A percentile compares a stretch with the other conserved stretches of the same genome.
Evolutionary conservation across 2,329 filamentous ascomycete species (phyloP).

Genomic region (Dothistroma pini): DNA sequence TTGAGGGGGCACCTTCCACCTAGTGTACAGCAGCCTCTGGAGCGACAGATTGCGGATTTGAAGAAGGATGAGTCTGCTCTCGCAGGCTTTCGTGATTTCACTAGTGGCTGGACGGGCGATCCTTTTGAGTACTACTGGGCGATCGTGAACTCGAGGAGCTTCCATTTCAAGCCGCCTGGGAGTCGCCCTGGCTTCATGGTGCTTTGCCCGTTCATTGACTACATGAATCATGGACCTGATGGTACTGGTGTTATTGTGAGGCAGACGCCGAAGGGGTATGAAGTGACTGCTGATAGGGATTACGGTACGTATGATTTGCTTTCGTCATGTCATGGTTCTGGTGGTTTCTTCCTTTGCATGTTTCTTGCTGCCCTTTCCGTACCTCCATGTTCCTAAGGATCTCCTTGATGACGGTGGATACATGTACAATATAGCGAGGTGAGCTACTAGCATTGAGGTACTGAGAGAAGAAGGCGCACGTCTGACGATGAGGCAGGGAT

Average conservation of each 20-base stretch:
- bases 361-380: not conserved
- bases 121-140: conserved; percentile 57
- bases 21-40: conserved; percentile 33
- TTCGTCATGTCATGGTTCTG: not conserved
- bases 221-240: conserved; percentile 57
- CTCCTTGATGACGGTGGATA: not conserved
- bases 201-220: conserved; percentile 68
- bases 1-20: conserved; percentile 41
- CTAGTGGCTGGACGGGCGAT: conserved; percentile 32
- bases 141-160: conserved; percentile 58
- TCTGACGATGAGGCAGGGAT: conserved; percentile 10
- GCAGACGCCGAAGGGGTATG: conserved; percentile 52
- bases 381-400: not conserved
- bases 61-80: conserved; percentile 20
- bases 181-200: conserved; percentile 59
- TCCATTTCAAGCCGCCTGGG: conserved; percentile 52
- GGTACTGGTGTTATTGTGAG: conserved; percentile 50
- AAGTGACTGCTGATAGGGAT: conserved; percentile 49
- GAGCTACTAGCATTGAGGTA: not conserved
- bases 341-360: too few relatives aligned
- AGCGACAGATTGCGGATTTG: conserved; percentile 32
- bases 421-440: not conserved
- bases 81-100: not conserved
- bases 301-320: conserved; percentile 41
- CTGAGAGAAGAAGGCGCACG: not conserved